Conservation (phyloP, 495 filamentous ascomycete species). For the Aspergillus cristatus region DNA sequence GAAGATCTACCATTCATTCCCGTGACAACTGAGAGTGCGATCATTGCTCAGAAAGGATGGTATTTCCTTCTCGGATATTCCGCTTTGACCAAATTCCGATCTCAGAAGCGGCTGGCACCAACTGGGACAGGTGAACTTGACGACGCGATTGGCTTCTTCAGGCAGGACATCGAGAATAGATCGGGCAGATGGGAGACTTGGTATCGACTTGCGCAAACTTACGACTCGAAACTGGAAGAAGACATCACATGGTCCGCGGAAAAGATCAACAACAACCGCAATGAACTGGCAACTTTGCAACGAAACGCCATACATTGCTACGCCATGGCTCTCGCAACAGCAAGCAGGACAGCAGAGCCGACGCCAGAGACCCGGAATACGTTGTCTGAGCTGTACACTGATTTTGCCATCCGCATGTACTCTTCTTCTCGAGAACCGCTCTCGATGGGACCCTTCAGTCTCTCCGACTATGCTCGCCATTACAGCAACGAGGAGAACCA, state of each 20-base stretch:
- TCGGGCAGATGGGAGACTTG: constrained; percentile 89
- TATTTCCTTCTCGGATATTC: constrained; percentile 88
- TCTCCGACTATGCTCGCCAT: constrained; percentile 65
- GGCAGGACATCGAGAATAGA: constrained; percentile 77
- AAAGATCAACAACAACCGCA: constrained; percentile 78
- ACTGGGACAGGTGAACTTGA: constrained; percentile 79
- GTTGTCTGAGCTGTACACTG: constrained; percentile 74
- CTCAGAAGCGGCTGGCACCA: constrained; percentile 67
- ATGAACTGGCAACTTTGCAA: constrained; percentile 66
- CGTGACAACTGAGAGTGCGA: constrained; percentile 40
- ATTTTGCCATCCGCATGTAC: constrained; percentile 86
- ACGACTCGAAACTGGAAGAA: constrained; percentile 87
- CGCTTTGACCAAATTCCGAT: constrained; percentile 76
- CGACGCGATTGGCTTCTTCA: constrained; percentile 70
- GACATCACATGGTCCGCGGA: constrained; percentile 91
- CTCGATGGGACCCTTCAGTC: constrained; percentile 73
- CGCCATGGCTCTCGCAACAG: constrained; percentile 74
- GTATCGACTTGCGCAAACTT: constrained; percentile 88
- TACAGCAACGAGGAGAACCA: constrained; percentile 57
- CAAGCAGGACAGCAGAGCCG: constrained; percentile 52
- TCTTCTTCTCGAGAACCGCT: constrained; percentile 85
- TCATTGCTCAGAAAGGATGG: constrained; percentile 76
- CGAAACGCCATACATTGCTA: constrained; percentile 87
- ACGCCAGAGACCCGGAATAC: constrained; percentile 53
- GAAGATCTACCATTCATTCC: constrained; percentile 48